Base-by-base conservation (phyloP, 495 filamentous ascomycete species). In the Trichocladium antarcticum region DNA sequence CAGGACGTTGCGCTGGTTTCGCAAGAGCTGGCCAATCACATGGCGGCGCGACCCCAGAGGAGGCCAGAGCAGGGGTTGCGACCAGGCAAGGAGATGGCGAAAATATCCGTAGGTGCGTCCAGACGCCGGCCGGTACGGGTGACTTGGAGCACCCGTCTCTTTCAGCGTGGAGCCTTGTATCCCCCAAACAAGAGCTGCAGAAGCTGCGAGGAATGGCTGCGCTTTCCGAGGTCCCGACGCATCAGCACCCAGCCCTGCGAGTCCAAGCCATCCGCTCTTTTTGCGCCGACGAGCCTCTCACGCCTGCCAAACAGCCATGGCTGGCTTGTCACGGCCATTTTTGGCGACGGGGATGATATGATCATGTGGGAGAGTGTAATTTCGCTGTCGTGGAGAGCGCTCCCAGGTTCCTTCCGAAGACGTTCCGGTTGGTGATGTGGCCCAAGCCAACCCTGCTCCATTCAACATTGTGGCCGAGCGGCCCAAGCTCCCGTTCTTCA, bases 1-100 rank as follows among this genome's bases (percentile, higher is more conserved):
- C 49, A 61, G 62, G 60, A 59, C 51, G 59, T 58, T 58, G 51
- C 56, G 59, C 51, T 60, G 54, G 61, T 65, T 61, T 60, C 59
- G 54, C 59, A 62, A 50, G 46, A 34, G 29, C 57, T 40, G 37
- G 27, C 61, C 61, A 64, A 64, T 64, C 61, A 64, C 17, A 39
- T 29, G 32, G 29, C 31, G 51, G 49, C 42, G 34, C 41, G 46
- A 32, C 37, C 51, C 42, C 46, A 51, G 53, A 50, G 43, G 35
- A 53, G 44, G 47, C 55, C 55, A 59, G 51, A 37, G 35, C 20
- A 35, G 28, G 36, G 35, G 48, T 49, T 46, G 44, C 42, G 45
- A 51, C 27, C 34, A 17, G 16, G 36, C 15, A 37, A 34, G 22
- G 2, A 37, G 19, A 37, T 34, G 24, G 36, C 34, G 45, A 45